phyloP scores from a whole-genome alignment of 2,329 filamentous ascomycete genomes.

The Pseudocercospora crystallina region DNA sequence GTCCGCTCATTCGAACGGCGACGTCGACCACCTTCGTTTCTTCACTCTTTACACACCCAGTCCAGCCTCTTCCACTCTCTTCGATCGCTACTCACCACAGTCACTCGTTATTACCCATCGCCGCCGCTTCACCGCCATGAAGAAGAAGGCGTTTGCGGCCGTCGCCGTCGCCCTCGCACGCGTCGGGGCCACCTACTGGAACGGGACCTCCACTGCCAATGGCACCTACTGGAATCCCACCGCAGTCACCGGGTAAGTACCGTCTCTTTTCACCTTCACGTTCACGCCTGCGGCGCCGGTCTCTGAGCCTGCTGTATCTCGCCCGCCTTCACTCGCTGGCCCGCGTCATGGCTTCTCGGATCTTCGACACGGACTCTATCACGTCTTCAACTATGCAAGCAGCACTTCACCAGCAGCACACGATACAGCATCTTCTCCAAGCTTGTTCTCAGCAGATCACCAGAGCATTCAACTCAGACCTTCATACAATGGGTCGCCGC shows the following conservation, averaged over 20 bases:
- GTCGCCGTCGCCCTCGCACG: conserved; percentile 11
- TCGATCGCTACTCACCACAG: conserved; percentile 23
- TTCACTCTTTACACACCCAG: conserved; percentile 11
- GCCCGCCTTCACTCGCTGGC: too few relatives aligned
- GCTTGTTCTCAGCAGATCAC: background rate
- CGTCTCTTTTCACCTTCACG: background rate
- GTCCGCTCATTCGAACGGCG: too few relatives aligned
- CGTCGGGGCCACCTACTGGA: conserved; percentile 12
- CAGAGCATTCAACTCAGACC: background rate
- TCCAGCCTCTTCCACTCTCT: conserved; percentile 15
- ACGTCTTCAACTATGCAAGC: background rate
- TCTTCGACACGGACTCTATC: too few relatives aligned
- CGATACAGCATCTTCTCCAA: background rate
- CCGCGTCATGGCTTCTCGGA: too few relatives aligned
- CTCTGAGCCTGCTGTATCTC: too few relatives aligned
- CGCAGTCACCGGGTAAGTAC: conserved; percentile 17
- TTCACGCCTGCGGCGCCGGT: background rate
- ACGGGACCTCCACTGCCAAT: conserved; percentile 7
- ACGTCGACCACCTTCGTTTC: background rate
- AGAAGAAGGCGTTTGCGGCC: conserved; percentile 17
- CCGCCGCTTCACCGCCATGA: conserved; percentile 16
- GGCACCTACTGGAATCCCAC: conserved; percentile 15
- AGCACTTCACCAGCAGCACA: conserved; percentile 4
- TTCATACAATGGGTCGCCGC: too few relatives aligned
- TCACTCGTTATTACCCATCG: conserved; percentile 28